Conservation (phyloP, 768 basidiomycete genomes). For the Mrakia hoshinonis region DNA sequence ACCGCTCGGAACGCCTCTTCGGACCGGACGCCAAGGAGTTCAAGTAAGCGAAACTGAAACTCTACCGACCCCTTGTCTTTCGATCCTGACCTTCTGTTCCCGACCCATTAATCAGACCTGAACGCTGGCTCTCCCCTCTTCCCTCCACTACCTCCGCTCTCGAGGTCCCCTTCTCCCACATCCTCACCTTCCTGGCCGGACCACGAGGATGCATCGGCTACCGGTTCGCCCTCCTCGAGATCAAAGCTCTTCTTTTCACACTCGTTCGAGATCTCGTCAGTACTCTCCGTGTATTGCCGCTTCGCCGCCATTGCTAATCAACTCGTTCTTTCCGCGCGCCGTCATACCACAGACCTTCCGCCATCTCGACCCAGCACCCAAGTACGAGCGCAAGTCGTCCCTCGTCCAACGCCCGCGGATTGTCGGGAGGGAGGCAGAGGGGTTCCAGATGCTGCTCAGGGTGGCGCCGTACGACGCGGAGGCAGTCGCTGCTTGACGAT, state of each 20-base stretch:
- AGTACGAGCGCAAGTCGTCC: slow-evolving; percentile 14
- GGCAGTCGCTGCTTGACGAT: no score
- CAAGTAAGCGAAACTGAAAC: slow-evolving; percentile 47
- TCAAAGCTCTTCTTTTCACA: slow-evolving; percentile 22
- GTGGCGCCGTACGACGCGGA: background rate
- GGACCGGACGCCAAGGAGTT: slow-evolving; percentile 74
- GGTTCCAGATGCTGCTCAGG: slow-evolving; percentile 27
- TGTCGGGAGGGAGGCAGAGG: slow-evolving; percentile 16
- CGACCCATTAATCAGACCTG: slow-evolving; percentile 3
- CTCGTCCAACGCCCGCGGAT: slow-evolving; percentile 23
- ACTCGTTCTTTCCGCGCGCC: background rate
- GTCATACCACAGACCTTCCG: slow-evolving; percentile 2
- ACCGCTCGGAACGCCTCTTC: slow-evolving; percentile 68
- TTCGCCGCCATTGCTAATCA: background rate
- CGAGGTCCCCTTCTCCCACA: slow-evolving; percentile 24
- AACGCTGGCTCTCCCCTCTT: slow-evolving; percentile 19
- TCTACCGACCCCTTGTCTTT: background rate
- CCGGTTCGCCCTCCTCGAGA: slow-evolving; percentile 28
- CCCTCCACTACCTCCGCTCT: background rate
- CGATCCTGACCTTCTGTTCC: background rate
- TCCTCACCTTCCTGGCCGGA: slow-evolving; percentile 25
- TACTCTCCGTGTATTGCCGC: no score
- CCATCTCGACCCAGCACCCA: slow-evolving; percentile 1
- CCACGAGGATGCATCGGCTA: slow-evolving; percentile 21
- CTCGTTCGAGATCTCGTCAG: slow-evolving; percentile 5